Conservation (phyloP, 1,139 yeast genomes). For the Taphrina flavorubra region DNA sequence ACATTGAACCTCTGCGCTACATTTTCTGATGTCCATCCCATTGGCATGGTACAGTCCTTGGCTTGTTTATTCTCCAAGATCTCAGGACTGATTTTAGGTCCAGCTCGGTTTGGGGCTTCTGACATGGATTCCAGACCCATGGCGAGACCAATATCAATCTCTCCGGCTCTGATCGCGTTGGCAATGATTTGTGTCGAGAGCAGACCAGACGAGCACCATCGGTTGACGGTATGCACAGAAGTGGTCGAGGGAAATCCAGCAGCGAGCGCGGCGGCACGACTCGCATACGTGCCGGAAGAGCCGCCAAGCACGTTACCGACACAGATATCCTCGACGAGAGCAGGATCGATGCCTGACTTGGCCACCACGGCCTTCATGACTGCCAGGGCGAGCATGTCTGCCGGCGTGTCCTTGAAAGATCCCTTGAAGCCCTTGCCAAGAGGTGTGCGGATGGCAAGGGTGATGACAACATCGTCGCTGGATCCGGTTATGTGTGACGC, state of each 20-base stretch:
- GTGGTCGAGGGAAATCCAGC: constrained; percentile 74
- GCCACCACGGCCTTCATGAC: constrained; percentile 68
- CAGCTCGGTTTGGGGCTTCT: constrained; percentile 62
- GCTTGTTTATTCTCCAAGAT: constrained; percentile 56
- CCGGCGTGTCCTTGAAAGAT: constrained; percentile 71
- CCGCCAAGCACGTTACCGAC: constrained; percentile 92
- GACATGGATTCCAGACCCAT: constrained; percentile 95
- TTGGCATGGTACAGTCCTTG: constrained; percentile 54
- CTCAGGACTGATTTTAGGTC: constrained; percentile 69
- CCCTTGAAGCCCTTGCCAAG: constrained; percentile 87
- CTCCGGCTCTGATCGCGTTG: constrained; percentile 82
- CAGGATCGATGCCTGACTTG: constrained; percentile 65
- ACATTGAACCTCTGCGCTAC: constrained; percentile 51
- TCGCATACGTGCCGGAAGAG: constrained; percentile 78
- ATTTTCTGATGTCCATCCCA: constrained; percentile 55
- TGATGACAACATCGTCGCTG: constrained; percentile 78
- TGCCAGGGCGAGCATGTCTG: constrained; percentile 72
- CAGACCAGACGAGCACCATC: constrained; percentile 94
- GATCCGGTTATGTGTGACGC: constrained; percentile 52
- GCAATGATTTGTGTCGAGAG: constrained; percentile 90
- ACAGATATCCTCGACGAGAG: constrained; percentile 76
- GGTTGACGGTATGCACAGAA: constrained; percentile 81
- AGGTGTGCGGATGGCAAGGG: constrained; percentile 88
- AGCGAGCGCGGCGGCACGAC: constrained; percentile 77
- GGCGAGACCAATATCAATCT: constrained; percentile 88